Percentiles rank a stretch among this genome's conserved stretches.
Evolutionary conservation across 345 rosid species (phyloP).

Genomic region (Lagerstroemia speciosa): DNA sequence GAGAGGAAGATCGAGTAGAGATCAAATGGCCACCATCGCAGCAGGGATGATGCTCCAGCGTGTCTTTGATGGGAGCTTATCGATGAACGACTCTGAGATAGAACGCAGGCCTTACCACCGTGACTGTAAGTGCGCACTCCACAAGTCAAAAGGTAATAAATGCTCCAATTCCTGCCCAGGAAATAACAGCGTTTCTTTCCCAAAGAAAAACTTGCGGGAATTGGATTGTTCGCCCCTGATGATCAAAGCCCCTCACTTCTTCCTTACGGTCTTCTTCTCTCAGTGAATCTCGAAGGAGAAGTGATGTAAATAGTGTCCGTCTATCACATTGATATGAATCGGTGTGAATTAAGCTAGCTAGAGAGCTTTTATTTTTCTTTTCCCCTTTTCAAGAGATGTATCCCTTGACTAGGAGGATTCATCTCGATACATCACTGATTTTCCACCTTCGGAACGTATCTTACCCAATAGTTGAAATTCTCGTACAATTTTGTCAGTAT

Average conservation of each 20-base stretch:
- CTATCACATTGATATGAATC: no score
- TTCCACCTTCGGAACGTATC: no score
- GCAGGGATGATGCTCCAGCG: conserved; percentile 1
- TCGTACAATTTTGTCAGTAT: no score
- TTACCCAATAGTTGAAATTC: no score
- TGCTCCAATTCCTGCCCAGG: not conserved
- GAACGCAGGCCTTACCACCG: conserved; percentile 12
- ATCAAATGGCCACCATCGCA: not conserved
- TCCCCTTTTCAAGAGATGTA: no score
- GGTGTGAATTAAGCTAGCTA: no score
- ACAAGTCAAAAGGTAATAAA: not conserved
- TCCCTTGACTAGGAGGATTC: no score
- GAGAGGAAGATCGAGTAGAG: not conserved
- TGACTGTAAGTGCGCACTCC: conserved; percentile 9
- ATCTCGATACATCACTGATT: no score
- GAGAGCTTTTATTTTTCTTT: no score
- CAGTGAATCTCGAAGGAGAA: not conserved
- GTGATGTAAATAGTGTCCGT: no score
- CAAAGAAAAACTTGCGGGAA: conserved; percentile 8
- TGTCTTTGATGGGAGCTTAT: conserved; percentile 4
- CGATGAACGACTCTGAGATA: not conserved
- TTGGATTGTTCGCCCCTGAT: not conserved
- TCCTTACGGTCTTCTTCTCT: conserved; percentile 2
- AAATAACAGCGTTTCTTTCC: conserved; percentile 5
- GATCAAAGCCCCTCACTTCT: not conserved